phyloP scores from a whole-genome alignment of 768 basidiomycete species.

The Neoboletus subvelutipes region DNA sequence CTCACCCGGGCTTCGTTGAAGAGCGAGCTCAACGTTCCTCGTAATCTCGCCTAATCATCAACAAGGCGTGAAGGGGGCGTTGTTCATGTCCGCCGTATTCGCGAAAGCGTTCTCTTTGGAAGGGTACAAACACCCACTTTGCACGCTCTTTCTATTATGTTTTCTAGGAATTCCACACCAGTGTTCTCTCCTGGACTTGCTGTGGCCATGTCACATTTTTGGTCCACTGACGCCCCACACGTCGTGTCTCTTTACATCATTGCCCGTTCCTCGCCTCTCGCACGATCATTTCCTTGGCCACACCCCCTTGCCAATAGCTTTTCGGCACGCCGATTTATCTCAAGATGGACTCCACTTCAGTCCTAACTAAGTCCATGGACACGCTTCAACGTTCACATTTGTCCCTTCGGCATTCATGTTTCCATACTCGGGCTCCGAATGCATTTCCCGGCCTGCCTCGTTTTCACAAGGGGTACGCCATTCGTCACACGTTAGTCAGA shows the following conservation, averaged over 20 bases:
- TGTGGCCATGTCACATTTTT: slow-evolving; percentile 16
- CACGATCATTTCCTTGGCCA: slow-evolving; percentile 15
- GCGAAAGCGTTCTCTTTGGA: slow-evolving; percentile 23
- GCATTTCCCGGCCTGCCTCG: slow-evolving; percentile 20
- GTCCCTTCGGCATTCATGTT: slow-evolving; percentile 13
- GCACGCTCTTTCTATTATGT: slow-evolving; percentile 23
- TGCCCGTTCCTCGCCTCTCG: slow-evolving; percentile 8
- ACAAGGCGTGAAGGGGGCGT: slow-evolving; percentile 19
- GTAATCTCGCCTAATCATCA: slow-evolving; percentile 28
- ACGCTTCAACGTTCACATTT: slow-evolving; percentile 5
- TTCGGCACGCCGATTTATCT: slow-evolving; percentile 10
- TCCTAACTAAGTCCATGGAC: slow-evolving; percentile 25
- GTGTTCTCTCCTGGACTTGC: slow-evolving; percentile 14
- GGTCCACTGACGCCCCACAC: slow-evolving; percentile 11
- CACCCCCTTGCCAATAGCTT: slow-evolving; percentile 8
- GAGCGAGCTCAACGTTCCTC: slow-evolving; percentile 12
- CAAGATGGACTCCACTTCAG: slow-evolving; percentile 8
- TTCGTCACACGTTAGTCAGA: slow-evolving; percentile 17
- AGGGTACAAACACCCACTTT: slow-evolving; percentile 13
- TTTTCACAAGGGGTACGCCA: slow-evolving; percentile 12
- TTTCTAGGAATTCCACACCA: slow-evolving; percentile 15
- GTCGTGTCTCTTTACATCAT: slow-evolving; percentile 32
- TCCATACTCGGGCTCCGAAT: slow-evolving; percentile 16
- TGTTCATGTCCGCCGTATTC: slow-evolving; percentile 31
- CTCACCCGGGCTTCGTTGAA: slow-evolving; percentile 10